Evolutionary conservation across 805 yeast genomes (phyloP), one percentile per base, ranked within the genome.

Genomic region (Ogataea ramenticola): DNA sequence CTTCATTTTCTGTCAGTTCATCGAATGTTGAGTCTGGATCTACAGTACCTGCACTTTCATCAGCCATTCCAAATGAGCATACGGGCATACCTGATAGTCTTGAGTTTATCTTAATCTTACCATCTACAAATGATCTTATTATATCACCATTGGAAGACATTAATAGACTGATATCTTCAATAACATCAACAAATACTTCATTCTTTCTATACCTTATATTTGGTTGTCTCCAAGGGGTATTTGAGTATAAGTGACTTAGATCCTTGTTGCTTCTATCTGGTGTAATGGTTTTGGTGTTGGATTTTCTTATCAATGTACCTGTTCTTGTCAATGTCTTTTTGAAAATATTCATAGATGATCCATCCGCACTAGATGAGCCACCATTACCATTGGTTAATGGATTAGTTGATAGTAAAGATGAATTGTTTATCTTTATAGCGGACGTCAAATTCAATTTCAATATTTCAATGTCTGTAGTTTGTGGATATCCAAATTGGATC

Each of bases 31-130:
- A 26, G 14, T 21, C 34, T 29, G 32, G 32, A 20, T 27, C 40
- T 2, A 17, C 26, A 16, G 21, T 33, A 35, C 17, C 24, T 34
- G 20, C 45, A 6, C 40, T 46, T n/a, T 53, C 52, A 48, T 84
- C 89, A 48, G 80, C 79, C 40, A 91, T 70, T 0, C 91, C 95
- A 58, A 90, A 81, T 40, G 80, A 76, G 60, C 96, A 90, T 21
- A 74, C 73, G 0, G 97, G 96, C 75, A 80, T 77, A 3, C 96
- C 96, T 0, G 86, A 73, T 12, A 90, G 63, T 36, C 80, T 86
- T 0, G 91, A 69, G 41, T 81, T 80, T 73, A 87, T 73, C 41
- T 74, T 70, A 39, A 90, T 79, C 11, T 74, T 67, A 5, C 97
- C 97, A 49, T 83, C 86, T 21, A 89, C 86, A 54, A 78, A 82